Evolutionary conservation across 805 yeast species (phyloP).

Genomic region (Lachancea waltii): DNA sequence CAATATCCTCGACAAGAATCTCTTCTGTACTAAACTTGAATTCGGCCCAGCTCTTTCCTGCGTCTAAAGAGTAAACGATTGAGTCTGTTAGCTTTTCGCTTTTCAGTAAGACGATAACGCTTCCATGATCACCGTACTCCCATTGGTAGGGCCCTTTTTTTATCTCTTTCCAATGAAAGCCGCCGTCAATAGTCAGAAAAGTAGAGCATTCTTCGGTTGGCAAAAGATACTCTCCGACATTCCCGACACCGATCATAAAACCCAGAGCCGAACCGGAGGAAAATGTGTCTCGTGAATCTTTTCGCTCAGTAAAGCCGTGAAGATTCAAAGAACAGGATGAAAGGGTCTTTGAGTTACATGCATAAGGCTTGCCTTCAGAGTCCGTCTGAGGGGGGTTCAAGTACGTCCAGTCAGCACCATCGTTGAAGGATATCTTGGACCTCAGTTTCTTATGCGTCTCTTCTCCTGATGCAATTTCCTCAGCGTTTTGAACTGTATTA

Average conservation of each 20-base stretch:
- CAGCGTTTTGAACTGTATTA: constrained; percentile 58
- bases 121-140: constrained; percentile 96
- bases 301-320: constrained; percentile 86
- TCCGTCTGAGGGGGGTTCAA: constrained; percentile 64
- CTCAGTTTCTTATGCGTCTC: constrained; percentile 53
- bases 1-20: constrained; percentile 60
- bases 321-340: constrained; percentile 72
- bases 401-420: constrained; percentile 82
- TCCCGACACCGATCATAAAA: constrained; percentile 85
- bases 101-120: constrained; percentile 68
- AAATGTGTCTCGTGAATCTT: constrained; percentile 75
- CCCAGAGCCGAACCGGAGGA: constrained; percentile 90
- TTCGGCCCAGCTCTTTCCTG: constrained; percentile 71
- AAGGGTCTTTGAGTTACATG: constrained; percentile 45
- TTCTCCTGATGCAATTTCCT: constrained; percentile 25
- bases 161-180: constrained; percentile 79
- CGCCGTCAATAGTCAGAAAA: constrained; percentile 83
- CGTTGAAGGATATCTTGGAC: constrained; percentile 77
- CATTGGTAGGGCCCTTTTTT: constrained; percentile 72
- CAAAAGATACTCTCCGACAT: constrained; percentile 62
- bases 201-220: constrained; percentile 53
- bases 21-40: constrained; percentile 53
- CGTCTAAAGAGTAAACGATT: constrained; percentile 64
- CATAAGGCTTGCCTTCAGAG: constrained; percentile 49
- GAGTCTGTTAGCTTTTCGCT: constrained; percentile 51